phyloP scores from a whole-genome alignment of 1,284 basidiomycete species.

The Crucibulum parvulum region DNA sequence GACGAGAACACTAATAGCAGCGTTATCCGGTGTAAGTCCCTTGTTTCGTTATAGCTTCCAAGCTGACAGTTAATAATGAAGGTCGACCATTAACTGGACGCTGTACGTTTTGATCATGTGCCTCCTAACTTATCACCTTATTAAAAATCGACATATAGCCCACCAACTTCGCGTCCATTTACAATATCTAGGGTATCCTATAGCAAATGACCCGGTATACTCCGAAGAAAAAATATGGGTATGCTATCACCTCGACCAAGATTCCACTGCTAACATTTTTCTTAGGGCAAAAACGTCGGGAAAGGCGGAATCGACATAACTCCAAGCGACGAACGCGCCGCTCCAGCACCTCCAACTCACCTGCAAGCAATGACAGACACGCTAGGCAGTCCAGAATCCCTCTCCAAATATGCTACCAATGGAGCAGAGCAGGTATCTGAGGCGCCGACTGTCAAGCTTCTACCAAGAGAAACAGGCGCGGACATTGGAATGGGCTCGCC shows the following conservation, averaged over 20 bases:
- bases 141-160: slow-evolving; percentile 51
- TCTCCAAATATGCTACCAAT: slow-evolving; percentile 16
- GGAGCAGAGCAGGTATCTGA: slow-evolving; percentile 11
- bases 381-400: slow-evolving; percentile 44
- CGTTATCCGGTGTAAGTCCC: slow-evolving; percentile 82
- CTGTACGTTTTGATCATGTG: slow-evolving; percentile 60
- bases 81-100: slow-evolving; percentile 88
- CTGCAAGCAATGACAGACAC: slow-evolving; percentile 42
- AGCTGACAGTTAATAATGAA: slow-evolving; percentile 32
- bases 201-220: slow-evolving; percentile 93
- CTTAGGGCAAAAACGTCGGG: slow-evolving; percentile 74
- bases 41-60: slow-evolving; percentile 1
- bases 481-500: slow-evolving; percentile 92
- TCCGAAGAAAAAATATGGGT: slow-evolving; percentile 86
- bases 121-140: slow-evolving; percentile 2
- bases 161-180: slow-evolving; percentile 97
- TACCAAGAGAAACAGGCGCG: slow-evolving; percentile 83
- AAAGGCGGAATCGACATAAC: slow-evolving; percentile 83
- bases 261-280: not conserved
- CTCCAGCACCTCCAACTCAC: slow-evolving; percentile 70
- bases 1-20: slow-evolving; percentile 86
- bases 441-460: slow-evolving; percentile 43
- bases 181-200: slow-evolving; percentile 93
- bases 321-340: slow-evolving; percentile 67
- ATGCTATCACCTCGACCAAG: not conserved